Base-by-base conservation (phyloP, 2,329 filamentous ascomycete species). In the Remersonia thermophila region DNA sequence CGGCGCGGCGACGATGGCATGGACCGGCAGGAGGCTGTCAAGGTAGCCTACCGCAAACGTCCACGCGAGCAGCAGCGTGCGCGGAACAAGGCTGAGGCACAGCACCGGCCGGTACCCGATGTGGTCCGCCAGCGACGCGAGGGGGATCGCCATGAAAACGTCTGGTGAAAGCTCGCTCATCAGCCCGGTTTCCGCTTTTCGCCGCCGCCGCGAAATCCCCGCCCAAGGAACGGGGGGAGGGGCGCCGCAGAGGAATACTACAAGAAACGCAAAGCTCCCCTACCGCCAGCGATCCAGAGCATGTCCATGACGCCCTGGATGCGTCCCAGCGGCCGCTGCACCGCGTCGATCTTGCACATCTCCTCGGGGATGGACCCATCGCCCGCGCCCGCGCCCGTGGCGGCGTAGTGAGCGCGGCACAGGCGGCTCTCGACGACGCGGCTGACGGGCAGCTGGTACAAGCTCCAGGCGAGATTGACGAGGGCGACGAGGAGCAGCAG, bases 221-320 rank as follows among this genome's bases (percentile, higher is more conserved):
- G n/a, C n/a, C n/a, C n/a, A n/a, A n/a, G n/a, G n/a, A n/a, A n/a
- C n/a, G n/a, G n/a, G n/a, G n/a, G n/a, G n/a, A n/a, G n/a, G n/a
- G n/a, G n/a, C n/a, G n/a, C n/a, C n/a, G n/a, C n/a, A n/a, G n/a
- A n/a, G n/a, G n/a, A n/a, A n/a, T n/a, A n/a, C n/a, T n/a, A n/a
- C n/a, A n/a, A n/a, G n/a, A n/a, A 25, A 32, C 7, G 7, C 17
- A 23, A 13, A 13, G 6, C 4, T 10, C 9, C 15, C 10, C 26
- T 33, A 43, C 41, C 41, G 33, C 66, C 65, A 5, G 61, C 58
- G n/a, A 67, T 61, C 65, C 65, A 67, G 1, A 58, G 45, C 2
- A 62, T 65, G 35, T 69, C 66, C 58, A 67, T 63, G 3, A 50
- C 51, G 0, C 71, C 71, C 39, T 70, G 65, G 4, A 73, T 56